Evolutionary conservation across 768 basidiomycete species (phyloP).

Genomic region (Pulveroboletus frians): DNA sequence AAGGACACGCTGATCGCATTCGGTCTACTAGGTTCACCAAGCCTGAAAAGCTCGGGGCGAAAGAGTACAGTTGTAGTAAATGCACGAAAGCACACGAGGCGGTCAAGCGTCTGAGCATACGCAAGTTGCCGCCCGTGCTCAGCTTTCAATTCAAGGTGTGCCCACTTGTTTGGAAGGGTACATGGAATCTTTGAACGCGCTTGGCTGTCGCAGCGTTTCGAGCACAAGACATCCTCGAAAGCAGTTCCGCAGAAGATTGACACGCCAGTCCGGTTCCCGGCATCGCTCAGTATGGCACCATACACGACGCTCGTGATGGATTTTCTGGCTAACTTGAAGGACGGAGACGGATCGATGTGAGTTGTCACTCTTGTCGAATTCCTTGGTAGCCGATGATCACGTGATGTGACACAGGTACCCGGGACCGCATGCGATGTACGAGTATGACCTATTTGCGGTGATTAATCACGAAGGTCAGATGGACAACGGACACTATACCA

Average conservation of each 20-base stretch:
- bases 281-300: conserved; percentile 81
- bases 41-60: conserved; percentile 75
- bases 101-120: conserved; percentile 80
- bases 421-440: conserved; percentile 67
- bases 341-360: conserved; percentile 27
- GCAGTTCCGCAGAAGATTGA: conserved; percentile 81
- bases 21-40: conserved; percentile 63
- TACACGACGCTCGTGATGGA: conserved; percentile 68
- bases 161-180: background rate
- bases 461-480: conserved; percentile 94
- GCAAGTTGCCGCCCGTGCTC: conserved; percentile 80
- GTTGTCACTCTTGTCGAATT: background rate
- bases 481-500: conserved; percentile 93
- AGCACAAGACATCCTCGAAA: conserved; percentile 75
- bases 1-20: background rate
- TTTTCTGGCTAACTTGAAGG: conserved; percentile 38
- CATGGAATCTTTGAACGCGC: background rate
- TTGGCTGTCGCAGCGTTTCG: conserved; percentile 64
- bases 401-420: conserved; percentile 32
- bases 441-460: conserved; percentile 89
- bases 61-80: conserved; percentile 79
- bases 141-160: conserved; percentile 89
- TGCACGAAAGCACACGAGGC: conserved; percentile 77
- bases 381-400: background rate
- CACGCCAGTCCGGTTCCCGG: conserved; percentile 74